Percentiles rank a stretch among this genome's conserved stretches.
Conservation (phyloP, 768 basidiomycete species). For the Daedalea quercina region DNA sequence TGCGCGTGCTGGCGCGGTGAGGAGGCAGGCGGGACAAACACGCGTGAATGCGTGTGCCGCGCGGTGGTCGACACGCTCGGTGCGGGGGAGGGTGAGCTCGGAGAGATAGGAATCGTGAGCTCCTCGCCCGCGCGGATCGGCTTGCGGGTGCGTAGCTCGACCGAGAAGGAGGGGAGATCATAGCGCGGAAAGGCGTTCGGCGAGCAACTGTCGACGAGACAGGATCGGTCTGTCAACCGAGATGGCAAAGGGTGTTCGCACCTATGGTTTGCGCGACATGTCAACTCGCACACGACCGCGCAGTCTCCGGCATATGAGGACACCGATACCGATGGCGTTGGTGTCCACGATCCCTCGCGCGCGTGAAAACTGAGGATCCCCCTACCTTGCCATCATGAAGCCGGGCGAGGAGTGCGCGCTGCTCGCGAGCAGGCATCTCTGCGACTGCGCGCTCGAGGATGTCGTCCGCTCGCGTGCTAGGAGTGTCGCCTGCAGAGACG, state of each 20-base stretch:
- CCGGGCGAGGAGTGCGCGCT: not conserved
- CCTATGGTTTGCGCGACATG: not conserved
- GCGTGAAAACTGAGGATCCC: not conserved
- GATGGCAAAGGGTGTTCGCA: not conserved
- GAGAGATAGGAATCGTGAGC: conserved; percentile 1
- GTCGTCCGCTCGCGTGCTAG: not conserved
- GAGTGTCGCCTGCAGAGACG: not conserved
- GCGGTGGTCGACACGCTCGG: not conserved
- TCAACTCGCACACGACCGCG: not conserved
- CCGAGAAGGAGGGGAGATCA: not conserved
- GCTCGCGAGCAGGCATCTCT: not conserved
- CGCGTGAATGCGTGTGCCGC: not conserved
- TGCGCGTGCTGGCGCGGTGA: not conserved
- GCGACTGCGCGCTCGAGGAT: not conserved
- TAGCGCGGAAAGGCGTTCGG: not conserved
- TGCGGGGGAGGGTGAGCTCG: not conserved
- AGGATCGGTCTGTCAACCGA: no score
- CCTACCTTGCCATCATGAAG: not conserved
- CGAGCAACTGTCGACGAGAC: no score
- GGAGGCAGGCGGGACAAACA: not conserved
- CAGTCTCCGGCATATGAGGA: not conserved
- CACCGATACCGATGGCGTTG: not conserved
- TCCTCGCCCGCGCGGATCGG: conserved; percentile 3
- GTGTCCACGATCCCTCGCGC: not conserved
- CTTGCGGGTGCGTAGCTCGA: not conserved